Conservation (phyloP, 306 rosid species). For the Luffa aegyptiaca region DNA sequence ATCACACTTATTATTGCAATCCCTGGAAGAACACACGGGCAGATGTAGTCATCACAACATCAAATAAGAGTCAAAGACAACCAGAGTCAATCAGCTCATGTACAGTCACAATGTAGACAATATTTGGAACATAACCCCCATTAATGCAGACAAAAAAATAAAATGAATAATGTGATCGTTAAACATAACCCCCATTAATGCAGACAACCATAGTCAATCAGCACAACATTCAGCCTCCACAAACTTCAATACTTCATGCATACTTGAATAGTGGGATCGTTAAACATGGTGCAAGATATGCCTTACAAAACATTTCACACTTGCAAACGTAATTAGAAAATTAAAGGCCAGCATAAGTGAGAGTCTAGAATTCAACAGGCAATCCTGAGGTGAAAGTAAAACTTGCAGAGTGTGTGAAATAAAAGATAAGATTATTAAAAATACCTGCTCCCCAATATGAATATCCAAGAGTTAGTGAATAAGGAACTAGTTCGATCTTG, state of each 20-base stretch:
- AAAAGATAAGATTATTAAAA: conserved; percentile 16
- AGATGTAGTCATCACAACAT: neutral
- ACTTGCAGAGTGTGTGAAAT: neutral
- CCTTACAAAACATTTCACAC: neutral
- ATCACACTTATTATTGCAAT: neutral
- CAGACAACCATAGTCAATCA: neutral
- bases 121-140: neutral
- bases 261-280: neutral
- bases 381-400: neutral
- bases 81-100: neutral
- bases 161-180: neutral
- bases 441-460: conserved; percentile 89
- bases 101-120: neutral
- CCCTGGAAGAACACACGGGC: neutral
- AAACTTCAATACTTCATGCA: neutral
- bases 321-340: neutral
- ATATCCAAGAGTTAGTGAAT: conserved; percentile 71
- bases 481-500: conserved; percentile 66
- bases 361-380: neutral
- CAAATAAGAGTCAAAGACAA: neutral
- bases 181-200: neutral
- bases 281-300: neutral
- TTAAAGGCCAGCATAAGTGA: neutral
- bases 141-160: neutral
- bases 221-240: neutral